Percentiles rank a stretch among this genome's conserved stretches.
Conservation (phyloP, 148 eudicot genomes). For the Camellia sinensis region DNA sequence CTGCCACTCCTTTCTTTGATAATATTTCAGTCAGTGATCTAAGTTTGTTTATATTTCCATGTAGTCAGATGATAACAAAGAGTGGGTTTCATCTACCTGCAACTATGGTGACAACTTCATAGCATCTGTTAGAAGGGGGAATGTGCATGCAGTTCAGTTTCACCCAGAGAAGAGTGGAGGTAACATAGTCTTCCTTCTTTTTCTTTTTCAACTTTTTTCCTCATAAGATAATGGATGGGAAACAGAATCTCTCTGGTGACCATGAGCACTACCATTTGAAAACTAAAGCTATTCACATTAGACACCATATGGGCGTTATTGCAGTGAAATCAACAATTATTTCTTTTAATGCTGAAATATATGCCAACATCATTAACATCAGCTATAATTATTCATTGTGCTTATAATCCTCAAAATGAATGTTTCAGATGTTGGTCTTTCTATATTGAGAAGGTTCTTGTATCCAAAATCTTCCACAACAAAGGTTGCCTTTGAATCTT, state of each 20-base stretch:
- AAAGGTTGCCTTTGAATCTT: conserved; percentile 53
- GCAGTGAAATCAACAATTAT: conserved; percentile 1
- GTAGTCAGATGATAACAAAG: conserved; percentile 77
- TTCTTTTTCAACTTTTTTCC: background rate
- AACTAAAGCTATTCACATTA: background rate
- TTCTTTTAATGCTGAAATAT: background rate
- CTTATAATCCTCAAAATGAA: conserved; percentile 13
- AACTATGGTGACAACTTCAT: conserved; percentile 80
- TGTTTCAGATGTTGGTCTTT: conserved; percentile 88
- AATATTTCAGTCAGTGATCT: conserved; percentile 8
- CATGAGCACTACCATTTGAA: background rate
- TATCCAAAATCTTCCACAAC: conserved; percentile 49
- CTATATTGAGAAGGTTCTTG: conserved; percentile 76
- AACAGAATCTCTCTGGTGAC: background rate
- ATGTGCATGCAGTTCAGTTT: conserved; percentile 94
- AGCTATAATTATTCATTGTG: background rate
- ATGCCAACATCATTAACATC: background rate
- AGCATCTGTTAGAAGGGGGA: conserved; percentile 83
- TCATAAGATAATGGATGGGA: background rate
- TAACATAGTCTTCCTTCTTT: conserved; percentile 23
- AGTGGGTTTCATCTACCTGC: conserved; percentile 96
- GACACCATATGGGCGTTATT: background rate
- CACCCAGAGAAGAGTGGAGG: conserved; percentile 99
- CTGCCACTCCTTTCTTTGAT: conserved; percentile 11
- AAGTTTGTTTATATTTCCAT: conserved; percentile 16